Base-by-base conservation (phyloP, 441 rosid genomes). In the Geranium incanum region DNA sequence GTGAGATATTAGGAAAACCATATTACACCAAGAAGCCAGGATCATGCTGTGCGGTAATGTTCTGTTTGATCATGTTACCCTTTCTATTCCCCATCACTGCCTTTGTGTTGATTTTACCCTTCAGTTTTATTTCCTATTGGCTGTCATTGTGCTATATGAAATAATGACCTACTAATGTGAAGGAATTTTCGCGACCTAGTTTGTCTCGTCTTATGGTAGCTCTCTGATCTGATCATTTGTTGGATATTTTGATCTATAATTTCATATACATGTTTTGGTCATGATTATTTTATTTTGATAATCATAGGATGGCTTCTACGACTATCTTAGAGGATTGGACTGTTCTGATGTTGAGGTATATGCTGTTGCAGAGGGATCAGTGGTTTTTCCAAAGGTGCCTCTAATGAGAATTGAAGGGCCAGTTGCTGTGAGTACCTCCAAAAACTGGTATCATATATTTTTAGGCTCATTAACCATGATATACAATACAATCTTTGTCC, bases 301-400 rank as follows among this genome's bases (percentile, higher is more conserved):
- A 66, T 72, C 71, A 75, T 80, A 94, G 99, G 92, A 92, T 81
- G 97, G 85, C 63, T 94, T 92, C 80, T 81, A 78, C 18, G 81
- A 84, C 75, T 94, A 87, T 83, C 95, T 94, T 69, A 80, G 92
- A 81, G 88, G 87, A 43, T 76, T 94, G 66, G 88, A 94, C 77
- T 92, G 99, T 79, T 90, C 95, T 73, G 92, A 89, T 59, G 91
- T 94, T 74, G 94, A 94, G 84, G 86, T 92, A 4, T 87, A 87
- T 85, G 90, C 99, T 71, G 78, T 89, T 80, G 68, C 95, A 0
- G 97, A 94, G 84, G 99, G 99, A 52, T 76, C 95, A 9, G 96
- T 89, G 72, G 99, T 92, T 81, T 94, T 94, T 78, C 97, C 99
- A 4, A 94, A 94, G 83, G 92, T 94, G 39, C 99, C 98, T 74